Percentiles rank a stretch among this genome's conserved stretches.
Evolutionary conservation across 2,329 filamentous ascomycete species (phyloP).

Genomic region (Neonectria hederae): DNA sequence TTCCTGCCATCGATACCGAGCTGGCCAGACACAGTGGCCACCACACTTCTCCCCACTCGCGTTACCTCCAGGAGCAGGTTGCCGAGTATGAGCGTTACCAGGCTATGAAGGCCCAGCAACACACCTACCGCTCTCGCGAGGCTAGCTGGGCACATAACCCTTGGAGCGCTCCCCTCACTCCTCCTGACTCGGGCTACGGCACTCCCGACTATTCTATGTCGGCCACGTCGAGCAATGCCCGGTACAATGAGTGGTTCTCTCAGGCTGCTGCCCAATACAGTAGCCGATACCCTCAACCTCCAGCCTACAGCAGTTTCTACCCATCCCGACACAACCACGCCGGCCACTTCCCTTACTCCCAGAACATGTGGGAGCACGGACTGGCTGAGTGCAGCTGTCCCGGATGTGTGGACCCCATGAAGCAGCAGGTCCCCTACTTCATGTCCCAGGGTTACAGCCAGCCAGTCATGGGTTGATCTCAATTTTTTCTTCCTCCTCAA

Average conservation of each 20-base stretch:
- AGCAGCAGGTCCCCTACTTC: conserved; percentile 61
- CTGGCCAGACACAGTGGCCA: conserved; percentile 50
- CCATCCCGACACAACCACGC: conserved; percentile 54
- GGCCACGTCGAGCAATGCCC: conserved; percentile 62
- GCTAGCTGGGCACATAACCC: conserved; percentile 56
- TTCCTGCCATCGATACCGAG: conserved; percentile 59
- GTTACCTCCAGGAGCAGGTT: conserved; percentile 64
- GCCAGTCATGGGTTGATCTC: conserved; percentile 62
- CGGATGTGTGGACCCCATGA: conserved; percentile 57
- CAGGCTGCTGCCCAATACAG: conserved; percentile 55
- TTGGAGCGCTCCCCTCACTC: conserved; percentile 62
- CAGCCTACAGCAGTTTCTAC: conserved; percentile 53
- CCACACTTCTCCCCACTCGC: conserved; percentile 51
- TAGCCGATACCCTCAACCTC: conserved; percentile 56
- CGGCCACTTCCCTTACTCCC: conserved; percentile 56
- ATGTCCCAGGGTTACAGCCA: conserved; percentile 60
- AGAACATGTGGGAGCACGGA: conserved; percentile 62
- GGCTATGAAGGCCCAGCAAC: conserved; percentile 54
- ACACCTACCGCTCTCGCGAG: conserved; percentile 57
- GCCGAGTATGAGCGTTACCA: conserved; percentile 63
- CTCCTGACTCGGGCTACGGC: conserved; percentile 69
- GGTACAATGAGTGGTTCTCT: conserved; percentile 68
- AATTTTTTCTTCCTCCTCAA: conserved; percentile 26
- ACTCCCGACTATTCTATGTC: conserved; percentile 68
- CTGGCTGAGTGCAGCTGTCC: conserved; percentile 61